Evolutionary conservation across 169 alveolate species (phyloP).

Genomic region (Cryptosporidium viatorum): DNA sequence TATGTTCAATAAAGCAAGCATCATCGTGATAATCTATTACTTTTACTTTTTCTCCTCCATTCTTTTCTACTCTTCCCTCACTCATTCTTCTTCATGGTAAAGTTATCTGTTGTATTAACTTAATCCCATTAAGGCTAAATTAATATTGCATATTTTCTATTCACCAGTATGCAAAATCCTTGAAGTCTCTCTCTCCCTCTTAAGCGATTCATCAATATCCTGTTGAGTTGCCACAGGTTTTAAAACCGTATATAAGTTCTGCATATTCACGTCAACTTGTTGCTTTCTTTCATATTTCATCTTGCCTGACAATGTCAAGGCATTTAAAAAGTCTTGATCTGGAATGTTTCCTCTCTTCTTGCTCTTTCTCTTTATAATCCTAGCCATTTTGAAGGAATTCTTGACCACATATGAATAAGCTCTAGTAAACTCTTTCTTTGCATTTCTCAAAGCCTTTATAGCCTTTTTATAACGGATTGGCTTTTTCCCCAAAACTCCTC

Average conservation of each 20-base stretch:
- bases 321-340: slow-evolving; percentile 27
- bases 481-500: slow-evolving; percentile 65
- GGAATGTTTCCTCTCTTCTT: slow-evolving; percentile 59
- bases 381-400: slow-evolving; percentile 68
- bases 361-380: slow-evolving; percentile 36
- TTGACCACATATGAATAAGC: slow-evolving; percentile 53
- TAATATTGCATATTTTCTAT: background rate
- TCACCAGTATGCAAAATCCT: slow-evolving; percentile 43
- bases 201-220: slow-evolving; percentile 66
- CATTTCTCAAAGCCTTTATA: slow-evolving; percentile 30
- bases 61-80: too few relatives aligned
- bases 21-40: background rate
- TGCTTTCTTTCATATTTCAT: slow-evolving; percentile 52
- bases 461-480: slow-evolving; percentile 61
- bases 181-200: slow-evolving; percentile 62
- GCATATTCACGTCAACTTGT: slow-evolving; percentile 37
- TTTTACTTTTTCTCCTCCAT: background rate
- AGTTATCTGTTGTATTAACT: too few relatives aligned
- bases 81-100: background rate
- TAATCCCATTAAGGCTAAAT: background rate
- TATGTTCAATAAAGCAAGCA: background rate
- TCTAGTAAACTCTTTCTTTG: slow-evolving; percentile 23
- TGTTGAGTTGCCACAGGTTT: slow-evolving; percentile 71
- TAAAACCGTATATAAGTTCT: slow-evolving; percentile 42
- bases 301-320: slow-evolving; percentile 42